Evolutionary conservation across 306 rosid genomes (phyloP), one percentile per base, ranked within the genome.

Genomic region (Prunus mongolica): DNA sequence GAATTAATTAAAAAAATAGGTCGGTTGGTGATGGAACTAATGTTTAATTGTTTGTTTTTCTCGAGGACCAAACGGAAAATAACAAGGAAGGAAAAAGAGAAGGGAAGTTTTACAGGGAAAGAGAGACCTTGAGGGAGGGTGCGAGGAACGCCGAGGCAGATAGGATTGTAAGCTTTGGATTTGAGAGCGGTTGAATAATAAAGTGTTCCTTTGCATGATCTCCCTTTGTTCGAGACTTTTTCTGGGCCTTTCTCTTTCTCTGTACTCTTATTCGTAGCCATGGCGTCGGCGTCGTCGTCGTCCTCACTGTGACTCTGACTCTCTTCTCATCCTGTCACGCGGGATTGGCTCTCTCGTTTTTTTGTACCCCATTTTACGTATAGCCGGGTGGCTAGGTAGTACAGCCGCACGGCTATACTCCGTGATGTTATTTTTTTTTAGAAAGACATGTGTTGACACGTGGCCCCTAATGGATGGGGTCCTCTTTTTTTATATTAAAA

Each of bases 71-170:
- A 69, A 66, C 67, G 20, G 65, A 44, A 57, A 51, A 28, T 45
- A 34, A 47, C 24, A 18, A 9, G 8, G 13, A 6, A 27, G 20
- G 38, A 46, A 28, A 14, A 32, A 3, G 51, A 54, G 12, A 2
- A 45, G 27, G 3, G 45, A 10, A 22, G 41, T 11, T 41, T 9
- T 5, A 52, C 16, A 62, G 63, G 30, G 73, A 24, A 38, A 24
- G 57, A 63, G 41, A 63, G 19, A 75, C 71, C 79, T 38, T 72
- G 44, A 27, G 44, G 57, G 50, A 60, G 54, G 25, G 44, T 19
- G 77, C 77, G 46, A 28, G 77, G 68, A 25, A 73, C 10, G 44
- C 77, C 77, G 69, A 60, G 27, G 68, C 77, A 73, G 69, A 32
- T 12, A 45, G 77, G 77, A 25, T 10, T 60, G 38, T 45, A 13